These are phyloP conservation scores for Colletotrichum kahawae DNA, from an alignment of 2,329 filamentous ascomycete species.

Conservation along the genomic window DNA sequence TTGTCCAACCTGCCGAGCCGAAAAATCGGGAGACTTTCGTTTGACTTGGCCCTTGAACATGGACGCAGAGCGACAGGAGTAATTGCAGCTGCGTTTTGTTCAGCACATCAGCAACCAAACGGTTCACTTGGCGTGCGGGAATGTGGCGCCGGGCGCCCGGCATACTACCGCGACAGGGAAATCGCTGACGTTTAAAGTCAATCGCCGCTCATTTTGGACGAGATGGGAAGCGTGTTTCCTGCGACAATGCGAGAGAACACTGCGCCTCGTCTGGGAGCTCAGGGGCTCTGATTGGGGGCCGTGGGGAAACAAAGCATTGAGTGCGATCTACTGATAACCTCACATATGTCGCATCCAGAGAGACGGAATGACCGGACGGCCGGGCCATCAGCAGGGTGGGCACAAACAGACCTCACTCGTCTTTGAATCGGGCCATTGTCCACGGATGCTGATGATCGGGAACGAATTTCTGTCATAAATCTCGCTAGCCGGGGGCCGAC, in stretches of 20 bases:
- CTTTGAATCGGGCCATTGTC: neutral
- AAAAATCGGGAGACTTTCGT: neutral
- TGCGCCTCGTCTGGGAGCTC: neutral
- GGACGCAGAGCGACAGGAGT: neutral
- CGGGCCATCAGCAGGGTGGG: neutral
- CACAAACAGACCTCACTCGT: neutral
- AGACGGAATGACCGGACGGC: neutral
- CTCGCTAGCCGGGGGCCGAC: neutral
- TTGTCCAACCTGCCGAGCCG: neutral
- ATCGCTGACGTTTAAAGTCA: neutral
- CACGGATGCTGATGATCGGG: neutral
- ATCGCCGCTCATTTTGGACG: neutral
- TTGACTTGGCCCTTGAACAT: neutral
- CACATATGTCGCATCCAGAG: neutral
- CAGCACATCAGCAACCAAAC: neutral
- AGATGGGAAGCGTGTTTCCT: neutral
- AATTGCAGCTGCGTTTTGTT: neutral
- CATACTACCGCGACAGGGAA: neutral
- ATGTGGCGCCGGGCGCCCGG: neutral
- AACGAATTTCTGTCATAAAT: neutral
- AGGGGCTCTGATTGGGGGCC: neutral
- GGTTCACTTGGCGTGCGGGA: neutral
- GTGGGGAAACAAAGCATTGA: neutral
- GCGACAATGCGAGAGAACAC: neutral
- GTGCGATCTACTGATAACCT: neutral